Evolutionary conservation across 2,329 filamentous ascomycete species (phyloP).

Genomic region (Herpotrichia juniperi): DNA sequence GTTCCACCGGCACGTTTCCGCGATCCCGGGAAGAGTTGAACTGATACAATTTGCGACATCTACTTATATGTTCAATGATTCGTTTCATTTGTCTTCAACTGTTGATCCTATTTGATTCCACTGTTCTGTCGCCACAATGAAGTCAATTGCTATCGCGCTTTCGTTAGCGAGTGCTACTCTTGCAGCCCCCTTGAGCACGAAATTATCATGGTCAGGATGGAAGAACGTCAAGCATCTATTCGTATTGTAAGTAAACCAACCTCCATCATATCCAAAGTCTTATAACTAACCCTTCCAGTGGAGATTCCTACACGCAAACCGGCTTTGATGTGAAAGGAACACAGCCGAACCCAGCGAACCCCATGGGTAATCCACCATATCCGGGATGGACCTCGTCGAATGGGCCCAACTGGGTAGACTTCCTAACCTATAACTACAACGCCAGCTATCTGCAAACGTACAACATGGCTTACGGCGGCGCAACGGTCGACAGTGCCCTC

Average conservation of each 20-base stretch:
- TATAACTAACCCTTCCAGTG: conserved; percentile 42
- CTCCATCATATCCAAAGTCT: neutral
- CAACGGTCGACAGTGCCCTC: conserved; percentile 48
- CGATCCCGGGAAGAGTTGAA: conserved; percentile 12
- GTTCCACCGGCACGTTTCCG: conserved; percentile 23
- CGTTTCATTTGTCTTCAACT: neutral
- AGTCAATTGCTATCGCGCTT: conserved; percentile 25
- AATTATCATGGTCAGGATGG: conserved; percentile 37
- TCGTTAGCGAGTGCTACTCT: conserved; percentile 24
- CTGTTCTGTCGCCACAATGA: conserved; percentile 22
- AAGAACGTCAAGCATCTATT: conserved; percentile 42
- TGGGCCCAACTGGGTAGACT: conserved; percentile 64
- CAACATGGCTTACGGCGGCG: conserved; percentile 58
- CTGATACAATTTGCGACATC: neutral
- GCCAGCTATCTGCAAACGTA: conserved; percentile 55
- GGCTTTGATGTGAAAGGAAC: conserved; percentile 61
- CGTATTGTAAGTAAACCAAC: conserved; percentile 30
- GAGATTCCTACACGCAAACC: conserved; percentile 66
- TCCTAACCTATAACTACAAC: conserved; percentile 43
- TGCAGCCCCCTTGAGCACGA: conserved; percentile 23
- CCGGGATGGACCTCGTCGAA: conserved; percentile 47
- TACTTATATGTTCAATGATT: neutral
- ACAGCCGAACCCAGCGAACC: conserved; percentile 60
- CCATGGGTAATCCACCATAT: conserved; percentile 66
- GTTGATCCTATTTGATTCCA: neutral